Evolutionary conservation across 1,284 basidiomycete genomes (phyloP).

Genomic region (Chondrostereum purpureum): DNA sequence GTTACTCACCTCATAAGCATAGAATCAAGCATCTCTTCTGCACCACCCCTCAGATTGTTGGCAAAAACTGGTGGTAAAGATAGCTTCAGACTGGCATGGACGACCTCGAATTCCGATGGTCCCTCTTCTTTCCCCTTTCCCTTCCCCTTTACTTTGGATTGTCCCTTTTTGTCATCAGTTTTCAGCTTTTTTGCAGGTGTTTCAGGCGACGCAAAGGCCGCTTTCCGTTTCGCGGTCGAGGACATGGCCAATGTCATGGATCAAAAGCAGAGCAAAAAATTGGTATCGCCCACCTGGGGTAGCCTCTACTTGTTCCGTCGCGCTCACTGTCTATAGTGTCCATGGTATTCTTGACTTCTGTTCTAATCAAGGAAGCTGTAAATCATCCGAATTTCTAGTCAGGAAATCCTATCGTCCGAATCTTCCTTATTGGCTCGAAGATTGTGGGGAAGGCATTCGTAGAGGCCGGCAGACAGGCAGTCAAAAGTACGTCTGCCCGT

Average conservation of each 20-base stretch:
- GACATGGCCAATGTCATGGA: no score
- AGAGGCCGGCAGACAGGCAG: constrained; percentile 89
- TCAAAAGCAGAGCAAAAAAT: constrained; percentile 16
- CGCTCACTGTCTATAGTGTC: constrained; percentile 2
- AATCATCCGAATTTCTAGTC: no score
- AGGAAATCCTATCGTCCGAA: constrained; percentile 48
- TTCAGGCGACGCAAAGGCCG: constrained; percentile 17
- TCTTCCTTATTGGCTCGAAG: constrained; percentile 72
- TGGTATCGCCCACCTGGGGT: constrained; percentile 7
- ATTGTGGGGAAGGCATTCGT: constrained; percentile 90
- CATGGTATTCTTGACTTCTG: neutral
- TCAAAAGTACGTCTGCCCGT: constrained; percentile 74
- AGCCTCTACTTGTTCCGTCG: constrained; percentile 3
- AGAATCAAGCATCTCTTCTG: constrained; percentile 83
- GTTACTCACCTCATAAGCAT: constrained; percentile 90
- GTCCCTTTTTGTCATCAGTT: constrained; percentile 23
- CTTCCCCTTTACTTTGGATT: constrained; percentile 41
- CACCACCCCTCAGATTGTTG: constrained; percentile 62
- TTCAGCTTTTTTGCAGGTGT: constrained; percentile 26
- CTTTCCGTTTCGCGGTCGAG: constrained; percentile 41
- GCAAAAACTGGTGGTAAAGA: constrained; percentile 84
- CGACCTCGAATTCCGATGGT: constrained; percentile 53
- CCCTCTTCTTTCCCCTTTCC: constrained; percentile 27
- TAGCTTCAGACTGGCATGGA: constrained; percentile 62
- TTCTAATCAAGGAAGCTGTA: no score